Base-by-base conservation (phyloP, 495 filamentous ascomycete genomes). In the Hypoxylon fuscum region DNA sequence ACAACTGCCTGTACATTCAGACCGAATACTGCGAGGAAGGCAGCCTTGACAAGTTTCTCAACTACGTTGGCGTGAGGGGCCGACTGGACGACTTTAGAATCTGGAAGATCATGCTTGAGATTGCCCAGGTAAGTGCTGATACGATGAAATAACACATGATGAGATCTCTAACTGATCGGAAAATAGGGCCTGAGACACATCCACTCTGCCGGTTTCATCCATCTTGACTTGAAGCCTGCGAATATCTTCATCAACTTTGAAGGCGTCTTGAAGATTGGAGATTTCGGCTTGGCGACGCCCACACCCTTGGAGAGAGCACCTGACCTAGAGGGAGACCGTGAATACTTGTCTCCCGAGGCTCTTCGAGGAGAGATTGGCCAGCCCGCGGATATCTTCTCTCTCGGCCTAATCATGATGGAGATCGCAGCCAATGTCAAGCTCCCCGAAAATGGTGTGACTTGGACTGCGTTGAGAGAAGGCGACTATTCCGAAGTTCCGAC, bases 21-120 rank as follows among this genome's bases (percentile, higher is more conserved):
- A 98, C 94, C 0, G 96, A 98, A 62, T 98, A 85, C 69, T 98
- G 94, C 69, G 91, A 96, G 68, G 90, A 96, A 69, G 95, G 95
- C 7, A 96, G 90, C 58, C 76, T 98, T 43, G 90, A 95, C 70
- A 75, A 85, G 1, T 97, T 97, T 71, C 83, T 98, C 9, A 78
- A 83, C 8, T 81, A 88, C 48, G 86, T 90, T 57, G 95, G 95
- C 5, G 77, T 86, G 46, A 91, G 89, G 70, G 92, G 90, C 43
- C 85, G 94, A 64, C 74, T 98, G 52, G 95, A 98, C 77, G 95
- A 98, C 71, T 98, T 98, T 72, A 83, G 95, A 21, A 96, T 98
- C 66, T 98, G 95, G 95, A 98, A 98, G 75, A 92, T 98, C 37
- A 76, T 97, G 59, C 81, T 96, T 7, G 95, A 98, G 69, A 63